Base-by-base conservation (phyloP, 352 stramenopile species). In the Pythium sukuiense region DNA sequence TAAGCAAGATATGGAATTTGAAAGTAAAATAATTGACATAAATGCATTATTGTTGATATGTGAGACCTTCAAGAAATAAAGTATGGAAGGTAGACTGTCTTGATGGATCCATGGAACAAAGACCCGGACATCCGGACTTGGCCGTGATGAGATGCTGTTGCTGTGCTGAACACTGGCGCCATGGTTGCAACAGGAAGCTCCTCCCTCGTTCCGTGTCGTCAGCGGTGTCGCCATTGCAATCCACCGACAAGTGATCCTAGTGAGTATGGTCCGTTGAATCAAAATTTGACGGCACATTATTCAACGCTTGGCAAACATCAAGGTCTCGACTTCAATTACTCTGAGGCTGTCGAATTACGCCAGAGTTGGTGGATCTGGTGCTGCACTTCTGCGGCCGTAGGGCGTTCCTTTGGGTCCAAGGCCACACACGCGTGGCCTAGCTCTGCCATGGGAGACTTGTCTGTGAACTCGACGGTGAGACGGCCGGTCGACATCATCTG, bases 381-480 rank as follows among this genome's bases (percentile, higher is more conserved):
- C 37, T 61, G 48, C 33, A 70, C 30, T 26, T 63, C 63, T 4
- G 55, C 56, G 8, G 63, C 57, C n/a, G 48, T 57, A 7, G 63
- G 63, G 26, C 63, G 63, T 32, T 57, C 37, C 2, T 26, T 16
- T 16, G 63, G 49, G 50, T 70, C 57, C 12, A 70, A 37, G 3
- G 55, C 46, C 16, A 69, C 63, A 29, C 63, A 69, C 13, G n/a
- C 18, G 3, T 43, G 48, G 13, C 53, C 65, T 24, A 69, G 48
- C 29, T 60, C 46, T 11, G 46, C 59, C 32, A 69, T 50, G 2
- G 16, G 33, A 16, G 37, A 63, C 16, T 27, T 16, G 45, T 52
- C 18, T 14, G 55, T 60, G 39, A 72, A 72, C 59, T 68, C 29
- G n/a, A 68, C 60, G 16, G 30, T 30, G 35, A 72, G 61, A 11